A percentile compares a stretch with the other conserved stretches of the same genome.
Conservation (phyloP, 768 basidiomycete genomes). For the Lactarius evosmus region DNA sequence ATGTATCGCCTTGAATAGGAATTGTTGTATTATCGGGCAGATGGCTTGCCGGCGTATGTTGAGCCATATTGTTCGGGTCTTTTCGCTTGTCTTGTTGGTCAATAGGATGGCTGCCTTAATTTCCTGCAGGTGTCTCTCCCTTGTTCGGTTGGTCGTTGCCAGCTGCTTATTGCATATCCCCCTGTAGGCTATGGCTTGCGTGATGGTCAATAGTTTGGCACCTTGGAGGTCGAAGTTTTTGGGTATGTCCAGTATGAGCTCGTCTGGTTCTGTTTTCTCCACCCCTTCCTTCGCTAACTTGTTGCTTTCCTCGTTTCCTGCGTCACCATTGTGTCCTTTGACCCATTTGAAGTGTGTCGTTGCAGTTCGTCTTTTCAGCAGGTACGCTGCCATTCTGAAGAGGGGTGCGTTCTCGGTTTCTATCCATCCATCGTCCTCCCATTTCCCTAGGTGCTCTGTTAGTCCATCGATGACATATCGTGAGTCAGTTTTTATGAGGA, state of each 20-base stretch:
- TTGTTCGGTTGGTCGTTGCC: fast-evolving
- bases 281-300: background rate
- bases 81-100: background rate
- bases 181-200: background rate
- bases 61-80: background rate
- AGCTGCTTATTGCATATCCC: background rate
- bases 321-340: background rate
- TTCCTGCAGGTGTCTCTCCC: no score
- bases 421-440: conserved; percentile 9
- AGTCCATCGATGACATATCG: background rate
- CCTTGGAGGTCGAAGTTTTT: no score
- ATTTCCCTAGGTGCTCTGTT: background rate
- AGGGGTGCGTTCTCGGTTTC: background rate
- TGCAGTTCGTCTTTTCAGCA: background rate
- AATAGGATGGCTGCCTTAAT: no score
- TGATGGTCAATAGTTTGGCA: background rate
- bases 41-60: no score
- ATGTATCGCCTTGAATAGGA: conserved; percentile 6
- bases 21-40: background rate
- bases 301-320: background rate
- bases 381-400: conserved; percentile 4
- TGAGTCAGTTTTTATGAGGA: background rate
- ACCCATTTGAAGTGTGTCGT: background rate
- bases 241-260: background rate
- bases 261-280: background rate